Percentiles rank a stretch among this genome's conserved stretches.
These are phyloP conservation scores for Ceratorhiza oryzae-sativae DNA, from an alignment of 1,284 basidiomycete genomes.

Conservation along the genomic window DNA sequence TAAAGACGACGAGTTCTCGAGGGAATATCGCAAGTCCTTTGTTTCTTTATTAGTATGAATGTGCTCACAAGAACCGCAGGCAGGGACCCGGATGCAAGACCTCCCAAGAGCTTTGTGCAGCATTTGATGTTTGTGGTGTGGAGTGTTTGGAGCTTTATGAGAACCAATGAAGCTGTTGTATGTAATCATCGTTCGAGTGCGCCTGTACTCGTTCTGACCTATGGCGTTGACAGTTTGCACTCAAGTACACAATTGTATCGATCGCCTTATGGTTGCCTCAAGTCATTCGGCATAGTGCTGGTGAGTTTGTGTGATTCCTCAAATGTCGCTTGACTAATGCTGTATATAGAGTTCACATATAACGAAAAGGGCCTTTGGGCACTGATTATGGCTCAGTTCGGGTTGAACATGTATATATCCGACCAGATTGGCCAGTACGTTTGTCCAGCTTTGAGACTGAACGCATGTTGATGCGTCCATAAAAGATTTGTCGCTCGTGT, in stretches of 20 bases:
- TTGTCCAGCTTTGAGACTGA: slow-evolving; percentile 9
- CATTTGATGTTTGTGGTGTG: slow-evolving; percentile 52
- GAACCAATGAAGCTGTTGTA: slow-evolving; percentile 57
- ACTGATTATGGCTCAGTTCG: slow-evolving; percentile 71
- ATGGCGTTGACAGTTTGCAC: slow-evolving; percentile 56
- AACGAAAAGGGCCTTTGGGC: slow-evolving; percentile 63
- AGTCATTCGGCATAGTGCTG: slow-evolving; percentile 56
- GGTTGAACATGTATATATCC: slow-evolving; percentile 65
- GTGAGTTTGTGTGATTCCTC: slow-evolving; percentile 49
- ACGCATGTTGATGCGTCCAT: slow-evolving; percentile 19
- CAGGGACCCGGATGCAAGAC: slow-evolving; percentile 59
- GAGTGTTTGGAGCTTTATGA: slow-evolving; percentile 54
- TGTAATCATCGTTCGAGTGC: slow-evolving; percentile 39
- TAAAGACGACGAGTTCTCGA: slow-evolving; percentile 47
- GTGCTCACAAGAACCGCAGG: slow-evolving; percentile 46
- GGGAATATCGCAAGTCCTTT: slow-evolving; percentile 51
- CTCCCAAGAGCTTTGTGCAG: slow-evolving; percentile 57
- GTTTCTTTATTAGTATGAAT: background rate
- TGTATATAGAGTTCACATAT: slow-evolving; percentile 54
- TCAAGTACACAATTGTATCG: slow-evolving; percentile 63
- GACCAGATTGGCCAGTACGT: slow-evolving; percentile 65
- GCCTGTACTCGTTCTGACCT: background rate
- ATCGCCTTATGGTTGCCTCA: slow-evolving; percentile 65
- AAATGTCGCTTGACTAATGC: background rate
- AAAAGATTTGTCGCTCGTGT: slow-evolving; percentile 58